Percentiles rank a stretch among this genome's conserved stretches.
phyloP scores from a whole-genome alignment of 805 yeast genomes.

The Lipomyces japonicus region DNA sequence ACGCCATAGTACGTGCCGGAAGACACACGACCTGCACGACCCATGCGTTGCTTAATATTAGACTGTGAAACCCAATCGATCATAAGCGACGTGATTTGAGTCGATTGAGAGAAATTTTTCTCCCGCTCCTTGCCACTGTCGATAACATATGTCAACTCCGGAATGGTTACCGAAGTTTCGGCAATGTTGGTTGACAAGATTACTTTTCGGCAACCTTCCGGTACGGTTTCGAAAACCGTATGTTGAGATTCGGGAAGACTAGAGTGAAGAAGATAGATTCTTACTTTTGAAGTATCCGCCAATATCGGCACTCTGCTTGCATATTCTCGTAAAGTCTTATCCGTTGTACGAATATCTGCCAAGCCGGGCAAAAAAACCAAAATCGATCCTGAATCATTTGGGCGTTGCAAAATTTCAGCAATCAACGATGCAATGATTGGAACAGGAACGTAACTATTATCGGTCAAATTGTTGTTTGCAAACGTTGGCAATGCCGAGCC shows the following conservation, averaged over 20 bases:
- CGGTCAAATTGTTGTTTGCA: conserved; percentile 7
- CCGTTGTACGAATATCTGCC: conserved; percentile 18
- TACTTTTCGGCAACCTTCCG: conserved; percentile 54
- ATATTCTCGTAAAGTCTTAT: conserved; percentile 3
- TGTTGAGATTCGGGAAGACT: conserved; percentile 48
- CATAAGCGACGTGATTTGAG: conserved; percentile 70
- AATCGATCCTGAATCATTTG: conserved; percentile 23
- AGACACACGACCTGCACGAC: conserved; percentile 81
- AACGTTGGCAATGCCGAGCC: background rate
- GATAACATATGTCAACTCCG: conserved; percentile 70
- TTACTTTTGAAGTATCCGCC: background rate
- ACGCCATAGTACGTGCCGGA: conserved; percentile 67
- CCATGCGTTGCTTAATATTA: conserved; percentile 77
- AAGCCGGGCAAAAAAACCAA: conserved; percentile 31
- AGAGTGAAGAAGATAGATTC: conserved; percentile 28
- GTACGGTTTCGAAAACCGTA: conserved; percentile 54
- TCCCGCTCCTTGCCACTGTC: conserved; percentile 77
- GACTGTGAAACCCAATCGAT: conserved; percentile 73
- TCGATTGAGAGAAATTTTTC: conserved; percentile 66
- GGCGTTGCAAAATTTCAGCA: conserved; percentile 5
- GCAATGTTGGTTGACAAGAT: conserved; percentile 86
- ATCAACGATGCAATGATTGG: conserved; percentile 18
- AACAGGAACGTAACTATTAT: conserved; percentile 21
- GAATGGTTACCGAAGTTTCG: conserved; percentile 83
- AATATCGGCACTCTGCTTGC: background rate